Conservation (phyloP, 2,329 filamentous ascomycete species). For the Colletotrichum sp. region DNA sequence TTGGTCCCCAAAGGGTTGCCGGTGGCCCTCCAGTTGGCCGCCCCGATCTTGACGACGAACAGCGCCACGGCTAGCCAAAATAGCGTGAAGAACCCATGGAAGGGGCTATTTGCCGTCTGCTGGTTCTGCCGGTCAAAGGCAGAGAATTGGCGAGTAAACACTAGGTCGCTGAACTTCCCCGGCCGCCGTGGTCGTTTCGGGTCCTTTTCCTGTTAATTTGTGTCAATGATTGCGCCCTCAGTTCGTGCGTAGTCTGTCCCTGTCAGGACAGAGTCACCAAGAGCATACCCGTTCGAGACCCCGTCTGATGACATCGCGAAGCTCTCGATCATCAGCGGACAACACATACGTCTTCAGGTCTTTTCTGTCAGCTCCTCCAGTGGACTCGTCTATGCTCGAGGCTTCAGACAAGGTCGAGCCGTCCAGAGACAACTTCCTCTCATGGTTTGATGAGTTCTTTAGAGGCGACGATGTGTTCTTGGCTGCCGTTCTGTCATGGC, state of each 20-base stretch:
- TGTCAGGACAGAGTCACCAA: background rate
- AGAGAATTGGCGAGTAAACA: slow-evolving; percentile 77
- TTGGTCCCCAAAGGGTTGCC: slow-evolving; percentile 73
- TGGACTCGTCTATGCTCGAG: slow-evolving; percentile 17
- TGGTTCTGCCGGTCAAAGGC: slow-evolving; percentile 77
- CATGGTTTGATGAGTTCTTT: background rate
- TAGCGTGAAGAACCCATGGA: slow-evolving; percentile 80
- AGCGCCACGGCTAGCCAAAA: slow-evolving; percentile 77
- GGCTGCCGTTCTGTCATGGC: background rate
- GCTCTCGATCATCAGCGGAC: slow-evolving; percentile 33
- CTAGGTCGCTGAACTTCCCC: slow-evolving; percentile 52
- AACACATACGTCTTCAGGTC: slow-evolving; percentile 25
- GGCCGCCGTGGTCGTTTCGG: slow-evolving; percentile 2
- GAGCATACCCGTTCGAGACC: slow-evolving; percentile 13
- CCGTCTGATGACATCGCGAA: slow-evolving; percentile 12
- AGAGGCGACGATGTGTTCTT: background rate
- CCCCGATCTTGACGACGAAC: slow-evolving; percentile 69
- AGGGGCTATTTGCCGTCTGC: slow-evolving; percentile 68
- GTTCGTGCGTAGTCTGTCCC: background rate
- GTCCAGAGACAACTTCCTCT: slow-evolving; percentile 3
- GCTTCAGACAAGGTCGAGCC: slow-evolving; percentile 13
- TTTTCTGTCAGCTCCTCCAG: background rate
- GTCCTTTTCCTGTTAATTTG: slow-evolving; percentile 3
- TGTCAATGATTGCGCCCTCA: background rate
- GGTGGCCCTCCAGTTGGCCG: slow-evolving; percentile 71